Base-by-base conservation (phyloP, 129 eudicot species). In the Chrysanthemum lavandulifolium region DNA sequence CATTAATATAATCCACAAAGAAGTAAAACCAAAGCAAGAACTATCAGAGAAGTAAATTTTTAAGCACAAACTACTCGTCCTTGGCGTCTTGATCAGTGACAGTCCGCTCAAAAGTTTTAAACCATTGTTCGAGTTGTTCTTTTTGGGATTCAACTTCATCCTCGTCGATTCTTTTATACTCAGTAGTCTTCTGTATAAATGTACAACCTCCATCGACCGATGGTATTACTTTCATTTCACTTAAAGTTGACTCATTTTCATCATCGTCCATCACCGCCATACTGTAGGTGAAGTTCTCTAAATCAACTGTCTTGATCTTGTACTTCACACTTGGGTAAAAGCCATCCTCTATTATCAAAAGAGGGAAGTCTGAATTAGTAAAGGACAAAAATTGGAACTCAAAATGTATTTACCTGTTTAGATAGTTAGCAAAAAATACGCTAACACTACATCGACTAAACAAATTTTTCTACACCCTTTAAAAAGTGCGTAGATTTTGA, bases 221-320 rank as follows among this genome's bases (percentile, higher is more conserved):
- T 13, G 71, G 58, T 18, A 67, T 12, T 2, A 67, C 58, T 15
- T 48, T 67, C 71, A 67, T 67, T 67, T 67, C 71, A 48, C 71
- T 21, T 10, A 67, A 4, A 48, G 40, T 67, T 48, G 19, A 45
- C 71, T 67, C 71, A 5, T 5, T 11, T 48, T 67, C 57, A 1
- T 5, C 40, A 0, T 51, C 58, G 27, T 21, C n/a, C 2, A 67
- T 48, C 40, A 67, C 45, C 16, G 71, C 58, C 57, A 67, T 14
- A 21, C 7, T 67, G 2, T 67, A 67, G 40, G 57, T 19, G 19
- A 48, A 67, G 36, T 48, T 67, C 18, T 67, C 71, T 21, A 48
- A 67, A 67, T 67, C 19, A 11, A 67, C 6, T 19, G 3, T 15
- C 27, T 67, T 67, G 18, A 67, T 6, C 43, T 67, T 67, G 58